These are phyloP conservation scores for Boletellus ananas DNA, from an alignment of 768 basidiomycete species.

Conservation along the genomic window DNA sequence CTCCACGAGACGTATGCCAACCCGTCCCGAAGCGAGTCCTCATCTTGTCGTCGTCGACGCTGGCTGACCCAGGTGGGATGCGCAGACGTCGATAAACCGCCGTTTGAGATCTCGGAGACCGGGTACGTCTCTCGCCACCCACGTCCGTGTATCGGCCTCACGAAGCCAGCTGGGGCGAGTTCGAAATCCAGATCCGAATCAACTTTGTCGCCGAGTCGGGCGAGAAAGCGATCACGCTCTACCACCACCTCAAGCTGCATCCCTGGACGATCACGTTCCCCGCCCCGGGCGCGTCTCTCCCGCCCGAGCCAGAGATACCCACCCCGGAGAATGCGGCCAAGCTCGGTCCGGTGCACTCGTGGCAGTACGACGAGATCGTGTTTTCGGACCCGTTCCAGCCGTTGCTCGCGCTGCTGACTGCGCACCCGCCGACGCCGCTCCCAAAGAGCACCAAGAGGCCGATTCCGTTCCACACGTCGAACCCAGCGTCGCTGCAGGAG, in stretches of 20 bases:
- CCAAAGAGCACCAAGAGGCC: slow-evolving; percentile 57
- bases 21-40: slow-evolving; percentile 74
- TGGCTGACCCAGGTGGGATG: neutral
- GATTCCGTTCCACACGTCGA: slow-evolving; percentile 69
- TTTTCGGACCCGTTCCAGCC: slow-evolving; percentile 90
- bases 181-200: slow-evolving; percentile 91
- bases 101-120: slow-evolving; percentile 94
- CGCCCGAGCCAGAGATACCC: slow-evolving; percentile 61
- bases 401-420: slow-evolving; percentile 76
- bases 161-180: slow-evolving; percentile 86
- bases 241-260: slow-evolving; percentile 95
- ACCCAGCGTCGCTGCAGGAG: slow-evolving; percentile 57
- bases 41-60: neutral
- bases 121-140: slow-evolving; percentile 48
- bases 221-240: slow-evolving; percentile 83
- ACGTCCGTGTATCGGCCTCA: neutral
- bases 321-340: slow-evolving; percentile 64
- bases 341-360: slow-evolving; percentile 82
- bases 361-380: slow-evolving; percentile 99
- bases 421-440: slow-evolving; percentile 80
- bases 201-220: slow-evolving; percentile 85
- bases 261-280: slow-evolving; percentile 62
- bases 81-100: slow-evolving; percentile 85
- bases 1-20: slow-evolving; percentile 95
- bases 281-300: slow-evolving; percentile 5